phyloP scores from a whole-genome alignment of 192 early-diverging fungal species.

The Mortierella antarctica region DNA sequence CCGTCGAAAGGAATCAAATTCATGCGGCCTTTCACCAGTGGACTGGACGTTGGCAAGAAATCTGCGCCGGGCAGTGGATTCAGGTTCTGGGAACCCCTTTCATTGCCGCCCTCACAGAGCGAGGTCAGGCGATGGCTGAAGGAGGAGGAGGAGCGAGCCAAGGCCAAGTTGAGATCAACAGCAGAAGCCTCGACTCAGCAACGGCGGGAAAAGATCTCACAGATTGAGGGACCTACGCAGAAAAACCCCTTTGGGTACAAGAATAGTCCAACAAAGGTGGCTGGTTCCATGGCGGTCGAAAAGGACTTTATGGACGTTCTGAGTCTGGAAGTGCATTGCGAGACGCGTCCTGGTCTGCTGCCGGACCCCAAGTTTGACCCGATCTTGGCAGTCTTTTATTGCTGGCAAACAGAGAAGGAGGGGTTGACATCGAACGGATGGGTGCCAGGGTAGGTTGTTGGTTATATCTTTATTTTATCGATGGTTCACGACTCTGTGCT shows the following conservation, averaged over 20 bases:
- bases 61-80: constrained; percentile 4
- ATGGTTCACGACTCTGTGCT: background rate
- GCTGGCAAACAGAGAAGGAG: constrained; percentile 67
- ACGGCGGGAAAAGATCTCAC: constrained; percentile 13
- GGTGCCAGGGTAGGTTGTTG: constrained; percentile 50
- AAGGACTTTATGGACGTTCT: constrained; percentile 64
- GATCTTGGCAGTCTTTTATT: constrained; percentile 74
- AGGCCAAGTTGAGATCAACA: constrained; percentile 10
- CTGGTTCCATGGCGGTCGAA: constrained; percentile 48
- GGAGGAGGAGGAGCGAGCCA: constrained; percentile 41
- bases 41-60: background rate
- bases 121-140: constrained; percentile 57
- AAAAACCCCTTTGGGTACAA: constrained; percentile 75
- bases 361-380: constrained; percentile 79
- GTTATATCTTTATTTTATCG: background rate
- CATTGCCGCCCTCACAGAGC: constrained; percentile 52
- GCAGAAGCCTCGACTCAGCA: constrained; percentile 35
- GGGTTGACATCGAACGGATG: constrained; percentile 57
- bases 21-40: constrained; percentile 23
- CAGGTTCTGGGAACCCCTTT: constrained; percentile 30
- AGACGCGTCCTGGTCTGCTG: constrained; percentile 57
- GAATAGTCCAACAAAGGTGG: constrained; percentile 63
- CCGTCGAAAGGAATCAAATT: constrained; percentile 31
- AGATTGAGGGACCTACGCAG: constrained; percentile 74
- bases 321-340: constrained; percentile 75